These are phyloP conservation scores for Termitomyces sp. DNA, from an alignment of 768 basidiomycete species.

Conservation along the genomic window DNA sequence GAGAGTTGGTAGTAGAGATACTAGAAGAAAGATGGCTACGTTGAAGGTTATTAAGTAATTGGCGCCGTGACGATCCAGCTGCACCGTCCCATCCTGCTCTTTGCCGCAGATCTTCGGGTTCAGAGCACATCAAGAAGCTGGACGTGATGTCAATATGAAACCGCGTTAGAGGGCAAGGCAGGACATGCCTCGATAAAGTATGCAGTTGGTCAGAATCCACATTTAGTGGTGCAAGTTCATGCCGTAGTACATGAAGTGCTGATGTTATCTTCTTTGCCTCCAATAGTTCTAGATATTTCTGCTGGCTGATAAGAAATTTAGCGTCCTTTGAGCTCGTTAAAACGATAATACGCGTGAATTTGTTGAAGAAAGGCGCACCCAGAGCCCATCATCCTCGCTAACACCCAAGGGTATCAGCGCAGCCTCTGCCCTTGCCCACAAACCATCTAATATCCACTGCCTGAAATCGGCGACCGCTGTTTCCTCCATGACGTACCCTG, in stretches of 20 bases:
- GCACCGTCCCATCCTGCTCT: constrained; percentile 91
- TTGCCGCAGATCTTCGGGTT: constrained; percentile 76
- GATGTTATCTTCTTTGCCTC: constrained; percentile 76
- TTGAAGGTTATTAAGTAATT: constrained; percentile 77
- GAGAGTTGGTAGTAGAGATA: background rate
- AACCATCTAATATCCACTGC: constrained; percentile 71
- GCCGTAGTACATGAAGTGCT: constrained; percentile 82
- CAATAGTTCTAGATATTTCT: constrained; percentile 93
- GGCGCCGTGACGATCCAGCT: constrained; percentile 69
- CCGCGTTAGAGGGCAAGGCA: constrained; percentile 3
- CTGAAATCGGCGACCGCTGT: constrained; percentile 77
- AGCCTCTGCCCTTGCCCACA: constrained; percentile 77
- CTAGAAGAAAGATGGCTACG: constrained; percentile 42
- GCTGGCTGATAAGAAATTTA: constrained; percentile 84
- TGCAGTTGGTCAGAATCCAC: constrained; percentile 81
- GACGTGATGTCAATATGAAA: constrained; percentile 6
- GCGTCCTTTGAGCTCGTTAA: constrained; percentile 51
- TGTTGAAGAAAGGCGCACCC: constrained; percentile 44
- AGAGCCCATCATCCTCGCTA: constrained; percentile 60
- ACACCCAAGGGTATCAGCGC: constrained; percentile 69
- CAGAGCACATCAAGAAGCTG: constrained; percentile 91
- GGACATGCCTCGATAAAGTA: constrained; percentile 75
- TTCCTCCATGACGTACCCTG: constrained; percentile 84
- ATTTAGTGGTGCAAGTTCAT: constrained; percentile 82
- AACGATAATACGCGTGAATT: background rate